Evolutionary conservation across 495 filamentous ascomycete genomes (phyloP).

Genomic region (Penicilliopsis zonata): DNA sequence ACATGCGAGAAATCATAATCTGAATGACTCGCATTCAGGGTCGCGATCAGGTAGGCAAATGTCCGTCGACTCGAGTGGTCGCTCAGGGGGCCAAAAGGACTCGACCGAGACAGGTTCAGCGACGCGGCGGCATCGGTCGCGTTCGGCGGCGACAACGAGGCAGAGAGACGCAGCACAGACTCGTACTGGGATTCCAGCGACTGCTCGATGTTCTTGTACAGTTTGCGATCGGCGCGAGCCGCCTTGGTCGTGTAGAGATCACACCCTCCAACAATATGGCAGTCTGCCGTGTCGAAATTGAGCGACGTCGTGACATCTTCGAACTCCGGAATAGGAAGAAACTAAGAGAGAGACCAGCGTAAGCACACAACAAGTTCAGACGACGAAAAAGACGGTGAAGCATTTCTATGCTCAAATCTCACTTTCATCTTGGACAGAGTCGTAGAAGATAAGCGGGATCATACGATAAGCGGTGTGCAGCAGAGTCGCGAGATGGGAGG

Average conservation of each 20-base stretch:
- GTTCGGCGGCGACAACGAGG: slow-evolving; percentile 68
- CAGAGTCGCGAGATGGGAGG: neutral
- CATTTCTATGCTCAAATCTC: no score
- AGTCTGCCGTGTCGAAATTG: slow-evolving; percentile 87
- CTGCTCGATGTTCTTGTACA: slow-evolving; percentile 89
- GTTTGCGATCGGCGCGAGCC: slow-evolving; percentile 84
- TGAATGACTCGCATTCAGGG: slow-evolving; percentile 91
- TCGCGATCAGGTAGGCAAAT: slow-evolving; percentile 93
- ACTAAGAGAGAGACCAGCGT: slow-evolving; percentile 38
- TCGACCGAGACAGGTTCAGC: slow-evolving; percentile 68
- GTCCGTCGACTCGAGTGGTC: slow-evolving; percentile 79
- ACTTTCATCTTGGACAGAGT: slow-evolving; percentile 17
- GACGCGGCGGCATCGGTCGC: slow-evolving; percentile 37
- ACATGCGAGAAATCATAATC: slow-evolving; percentile 97
- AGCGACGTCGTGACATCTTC: slow-evolving; percentile 80
- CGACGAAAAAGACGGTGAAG: neutral
- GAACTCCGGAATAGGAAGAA: slow-evolving; percentile 78
- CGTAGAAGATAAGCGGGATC: slow-evolving; percentile 1
- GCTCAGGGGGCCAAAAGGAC: slow-evolving; percentile 80
- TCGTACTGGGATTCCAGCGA: slow-evolving; percentile 83
- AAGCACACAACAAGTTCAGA: slow-evolving; percentile 4
- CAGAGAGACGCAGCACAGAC: slow-evolving; percentile 68
- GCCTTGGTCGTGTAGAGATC: slow-evolving; percentile 97
- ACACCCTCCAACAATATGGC: slow-evolving; percentile 79
- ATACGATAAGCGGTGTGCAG: neutral